Evolutionary conservation across 2,329 filamentous ascomycete genomes (phyloP).

Genomic region (Lecanosticta acicola): DNA sequence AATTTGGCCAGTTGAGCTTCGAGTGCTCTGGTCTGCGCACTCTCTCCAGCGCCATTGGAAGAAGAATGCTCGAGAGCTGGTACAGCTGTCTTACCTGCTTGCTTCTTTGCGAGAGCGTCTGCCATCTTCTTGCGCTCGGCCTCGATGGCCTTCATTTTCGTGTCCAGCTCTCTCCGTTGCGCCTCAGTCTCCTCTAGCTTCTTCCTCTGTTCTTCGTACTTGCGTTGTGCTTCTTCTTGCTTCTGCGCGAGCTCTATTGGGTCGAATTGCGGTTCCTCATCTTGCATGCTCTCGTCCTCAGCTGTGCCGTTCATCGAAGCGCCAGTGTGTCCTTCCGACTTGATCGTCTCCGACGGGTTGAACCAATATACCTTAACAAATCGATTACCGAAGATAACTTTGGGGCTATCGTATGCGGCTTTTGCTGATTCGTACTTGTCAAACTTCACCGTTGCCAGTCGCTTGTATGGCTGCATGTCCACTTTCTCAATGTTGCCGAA

Average conservation of each 20-base stretch:
- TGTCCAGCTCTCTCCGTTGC: conserved; percentile 59
- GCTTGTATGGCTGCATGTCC: conserved; percentile 60
- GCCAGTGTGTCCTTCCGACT: not conserved
- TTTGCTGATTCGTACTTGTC: conserved; percentile 61
- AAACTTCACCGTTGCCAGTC: conserved; percentile 65
- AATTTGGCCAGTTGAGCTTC: conserved; percentile 66
- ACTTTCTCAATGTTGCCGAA: conserved; percentile 64
- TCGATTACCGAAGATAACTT: conserved; percentile 76
- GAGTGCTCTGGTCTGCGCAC: conserved; percentile 57
- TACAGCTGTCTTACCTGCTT: conserved; percentile 32
- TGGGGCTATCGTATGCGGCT: conserved; percentile 68
- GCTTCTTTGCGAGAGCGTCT: conserved; percentile 56
- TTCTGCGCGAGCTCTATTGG: conserved; percentile 62
- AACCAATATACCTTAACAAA: conserved; percentile 83
- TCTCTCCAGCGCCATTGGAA: conserved; percentile 22
- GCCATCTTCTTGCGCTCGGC: conserved; percentile 59
- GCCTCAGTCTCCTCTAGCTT: conserved; percentile 59
- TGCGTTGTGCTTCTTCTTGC: conserved; percentile 67
- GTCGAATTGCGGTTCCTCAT: conserved; percentile 55
- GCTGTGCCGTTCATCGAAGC: conserved; percentile 6
- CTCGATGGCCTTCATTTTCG: conserved; percentile 57
- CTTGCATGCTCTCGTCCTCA: conserved; percentile 25
- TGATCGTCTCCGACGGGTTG: conserved; percentile 12
- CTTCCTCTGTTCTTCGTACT: conserved; percentile 59
- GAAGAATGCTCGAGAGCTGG: conserved; percentile 16